Evolutionary conservation across 2,329 filamentous ascomycete genomes (phyloP).

Genomic region (Paecilomyces sp.): DNA sequence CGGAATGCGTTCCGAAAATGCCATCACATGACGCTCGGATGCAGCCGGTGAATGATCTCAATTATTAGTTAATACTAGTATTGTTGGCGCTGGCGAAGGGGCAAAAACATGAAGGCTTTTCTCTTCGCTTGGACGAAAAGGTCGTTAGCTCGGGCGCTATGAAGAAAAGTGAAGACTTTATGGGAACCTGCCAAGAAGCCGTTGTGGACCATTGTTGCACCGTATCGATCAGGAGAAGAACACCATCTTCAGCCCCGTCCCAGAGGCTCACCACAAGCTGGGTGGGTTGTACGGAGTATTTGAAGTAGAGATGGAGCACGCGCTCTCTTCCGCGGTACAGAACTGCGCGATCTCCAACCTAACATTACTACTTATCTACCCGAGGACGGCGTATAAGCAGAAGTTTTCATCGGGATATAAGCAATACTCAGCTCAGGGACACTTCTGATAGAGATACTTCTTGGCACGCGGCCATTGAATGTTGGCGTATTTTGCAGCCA

Average conservation of each 20-base stretch:
- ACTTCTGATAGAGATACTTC: background rate
- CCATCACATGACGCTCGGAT: background rate
- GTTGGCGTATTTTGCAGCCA: background rate
- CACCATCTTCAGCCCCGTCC: background rate
- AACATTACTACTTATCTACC: background rate
- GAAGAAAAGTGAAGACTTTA: background rate
- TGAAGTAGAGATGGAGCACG: no score
- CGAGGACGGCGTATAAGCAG: background rate
- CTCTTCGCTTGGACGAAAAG: background rate
- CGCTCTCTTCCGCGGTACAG: background rate
- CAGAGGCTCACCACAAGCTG: background rate
- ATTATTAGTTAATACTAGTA: no score
- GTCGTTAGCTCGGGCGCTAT: background rate
- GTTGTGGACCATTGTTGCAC: background rate
- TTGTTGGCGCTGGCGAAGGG: background rate
- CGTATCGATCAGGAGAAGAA: background rate
- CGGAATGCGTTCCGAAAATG: background rate
- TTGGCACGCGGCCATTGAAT: background rate
- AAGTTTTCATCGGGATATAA: background rate
- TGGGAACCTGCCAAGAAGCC: background rate
- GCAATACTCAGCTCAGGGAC: background rate
- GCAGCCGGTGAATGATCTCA: background rate
- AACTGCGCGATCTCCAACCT: background rate
- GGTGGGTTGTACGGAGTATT: background rate
- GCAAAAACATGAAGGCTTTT: background rate